Conservation (phyloP, 1,284 basidiomycete species). For the Austroboletus niveus region DNA sequence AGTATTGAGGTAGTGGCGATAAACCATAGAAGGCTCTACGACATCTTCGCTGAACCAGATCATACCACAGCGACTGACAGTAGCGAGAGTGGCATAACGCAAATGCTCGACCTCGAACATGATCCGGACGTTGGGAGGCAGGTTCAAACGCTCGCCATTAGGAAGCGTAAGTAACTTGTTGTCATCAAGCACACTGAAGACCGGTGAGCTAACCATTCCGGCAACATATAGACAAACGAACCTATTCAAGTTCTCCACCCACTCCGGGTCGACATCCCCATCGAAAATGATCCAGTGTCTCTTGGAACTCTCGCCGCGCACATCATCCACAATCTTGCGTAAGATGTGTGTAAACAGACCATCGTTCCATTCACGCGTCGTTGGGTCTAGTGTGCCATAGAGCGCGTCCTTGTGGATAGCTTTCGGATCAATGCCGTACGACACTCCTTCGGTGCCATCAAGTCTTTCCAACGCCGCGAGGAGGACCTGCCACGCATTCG, state of each 20-base stretch:
- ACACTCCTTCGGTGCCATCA: constrained; percentile 89
- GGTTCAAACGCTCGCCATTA: constrained; percentile 96
- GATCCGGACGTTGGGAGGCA: constrained; percentile 96
- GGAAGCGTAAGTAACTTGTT: constrained; percentile 98
- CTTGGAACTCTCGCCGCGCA: constrained; percentile 95
- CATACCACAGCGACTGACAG: constrained; percentile 99
- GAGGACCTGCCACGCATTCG: constrained; percentile 95
- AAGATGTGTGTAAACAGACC: constrained; percentile 98
- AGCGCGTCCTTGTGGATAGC: constrained; percentile 98
- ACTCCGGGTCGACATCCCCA: constrained; percentile 99
- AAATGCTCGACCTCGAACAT: constrained; percentile 99
- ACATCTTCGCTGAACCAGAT: constrained; percentile 99
- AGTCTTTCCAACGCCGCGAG: constrained; percentile 88
- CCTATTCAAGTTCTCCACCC: constrained; percentile 99
- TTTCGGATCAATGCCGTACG: constrained; percentile 99
- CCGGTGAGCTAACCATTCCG: constrained; percentile 10
- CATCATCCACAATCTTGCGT: constrained; percentile 97
- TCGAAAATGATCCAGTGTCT: constrained; percentile 99
- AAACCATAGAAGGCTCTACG: constrained; percentile 90
- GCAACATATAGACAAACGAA: constrained; percentile 34
- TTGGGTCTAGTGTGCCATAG: constrained; percentile 96
- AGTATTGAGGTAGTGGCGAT: constrained; percentile 82
- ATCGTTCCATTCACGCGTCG: constrained; percentile 99
- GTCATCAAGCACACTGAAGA: constrained; percentile 89
- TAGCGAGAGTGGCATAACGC: constrained; percentile 95